Evolutionary conservation across 176 grass and related monocot genomes (phyloP), one percentile per base, ranked within the genome.

Genomic region (Cymbopogon citratus): DNA sequence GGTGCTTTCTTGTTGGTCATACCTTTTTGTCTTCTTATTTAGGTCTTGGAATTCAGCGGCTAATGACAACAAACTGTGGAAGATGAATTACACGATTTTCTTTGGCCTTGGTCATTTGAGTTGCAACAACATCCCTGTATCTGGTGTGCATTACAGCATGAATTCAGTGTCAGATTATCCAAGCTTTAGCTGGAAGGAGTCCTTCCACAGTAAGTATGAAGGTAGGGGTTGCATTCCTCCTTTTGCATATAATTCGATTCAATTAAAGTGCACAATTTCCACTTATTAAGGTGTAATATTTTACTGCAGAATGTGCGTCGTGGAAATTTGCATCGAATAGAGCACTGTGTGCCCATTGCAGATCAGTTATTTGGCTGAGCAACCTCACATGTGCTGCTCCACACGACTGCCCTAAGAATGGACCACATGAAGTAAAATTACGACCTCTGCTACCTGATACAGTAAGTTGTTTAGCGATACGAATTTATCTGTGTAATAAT

Each of bases 31-130:
- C 39, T 82, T 66, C 15, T 60, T 8, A 39, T 7, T 84, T 83
- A 68, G 92, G 86, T 41, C 92, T 69, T 98, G 95, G 95, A 98
- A 94, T 87, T 86, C 81, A 63, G 92, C 92, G 65, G 92, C 92
- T 73, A 91, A 70, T 64, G 92, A 93, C 76, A 91, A 89, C 43
- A 61, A 74, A 27, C 46, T 98, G 46, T 98, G 95, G 95, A 65
- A 86, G 63, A 84, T 83, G 75, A 45, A 91, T 76, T 93, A 94
- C 82, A 87, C 60, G 13, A 41, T 86, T 68, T 90, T 94, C 49
- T 98, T 98, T 49, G 87, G 64, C 15, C 38, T 28, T 24, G n/a
- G 70, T 26, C 9, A 59, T 71, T 34, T 27, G 44, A 77, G 19
- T 44, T 70, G 71, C 72, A 45, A 57, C 27, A 72, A 35, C 56